Conservation (phyloP, 768 basidiomycete species). For the Podaxis sp. region DNA sequence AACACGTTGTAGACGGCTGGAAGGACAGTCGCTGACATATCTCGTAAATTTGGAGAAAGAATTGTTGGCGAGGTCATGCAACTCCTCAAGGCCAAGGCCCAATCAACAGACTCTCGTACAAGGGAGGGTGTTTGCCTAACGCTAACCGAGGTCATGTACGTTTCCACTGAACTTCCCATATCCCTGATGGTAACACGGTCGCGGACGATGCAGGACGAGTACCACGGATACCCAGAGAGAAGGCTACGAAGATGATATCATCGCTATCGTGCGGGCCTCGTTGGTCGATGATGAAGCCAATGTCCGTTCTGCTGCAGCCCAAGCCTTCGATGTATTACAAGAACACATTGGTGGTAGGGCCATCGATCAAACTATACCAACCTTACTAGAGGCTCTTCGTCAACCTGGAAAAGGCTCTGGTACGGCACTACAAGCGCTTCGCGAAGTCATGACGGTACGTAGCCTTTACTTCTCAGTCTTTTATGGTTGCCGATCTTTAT, state of each 20-base stretch:
- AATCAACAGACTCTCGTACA: conserved; percentile 61
- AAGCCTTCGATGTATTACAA: conserved; percentile 87
- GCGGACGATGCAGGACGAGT: conserved; percentile 57
- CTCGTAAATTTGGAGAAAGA: conserved; percentile 93
- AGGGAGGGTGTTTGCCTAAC: conserved; percentile 85
- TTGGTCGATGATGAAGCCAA: conserved; percentile 86
- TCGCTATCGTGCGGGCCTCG: conserved; percentile 77
- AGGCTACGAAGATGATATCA: conserved; percentile 86
- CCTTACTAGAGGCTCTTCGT: conserved; percentile 87
- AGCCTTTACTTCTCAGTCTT: not conserved
- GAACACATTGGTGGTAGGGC: conserved; percentile 87
- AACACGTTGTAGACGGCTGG: conserved; percentile 42
- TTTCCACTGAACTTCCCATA: conserved; percentile 8
- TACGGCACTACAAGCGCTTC: conserved; percentile 89
- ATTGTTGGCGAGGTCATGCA: conserved; percentile 82
- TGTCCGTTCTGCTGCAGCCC: conserved; percentile 89
- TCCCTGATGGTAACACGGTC: conserved; percentile 11
- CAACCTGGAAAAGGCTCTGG: conserved; percentile 94
- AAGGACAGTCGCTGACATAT: conserved; percentile 84
- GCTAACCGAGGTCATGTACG: conserved; percentile 87
- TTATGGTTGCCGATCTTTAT: conserved; percentile 7
- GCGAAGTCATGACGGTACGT: conserved; percentile 91
- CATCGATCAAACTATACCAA: conserved; percentile 96
- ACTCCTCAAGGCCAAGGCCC: conserved; percentile 67
- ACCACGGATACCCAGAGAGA: conserved; percentile 83